A percentile compares a stretch with the other conserved stretches of the same genome.
Conservation (phyloP, 2,329 filamentous ascomycete genomes). For the Sclerotinia subarctica region DNA sequence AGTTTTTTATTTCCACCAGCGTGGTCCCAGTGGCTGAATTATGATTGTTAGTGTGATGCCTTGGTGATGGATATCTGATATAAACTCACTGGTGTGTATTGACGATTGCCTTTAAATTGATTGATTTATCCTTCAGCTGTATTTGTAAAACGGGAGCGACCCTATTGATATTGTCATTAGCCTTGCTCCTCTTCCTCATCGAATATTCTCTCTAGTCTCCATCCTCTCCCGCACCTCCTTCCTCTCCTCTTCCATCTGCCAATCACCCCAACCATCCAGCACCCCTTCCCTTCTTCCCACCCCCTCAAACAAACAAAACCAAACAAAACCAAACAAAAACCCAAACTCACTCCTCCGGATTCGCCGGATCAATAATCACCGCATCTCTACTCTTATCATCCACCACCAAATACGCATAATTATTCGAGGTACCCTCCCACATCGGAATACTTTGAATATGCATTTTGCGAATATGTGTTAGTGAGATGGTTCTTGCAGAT, state of each 20-base stretch:
- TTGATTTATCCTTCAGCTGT: constrained; percentile 64
- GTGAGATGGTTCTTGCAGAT: constrained; percentile 23
- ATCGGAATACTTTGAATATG: constrained; percentile 86
- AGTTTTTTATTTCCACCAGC: constrained; percentile 86
- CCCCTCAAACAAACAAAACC: background rate
- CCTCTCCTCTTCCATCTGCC: background rate
- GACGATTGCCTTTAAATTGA: constrained; percentile 84
- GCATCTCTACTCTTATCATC: constrained; percentile 77
- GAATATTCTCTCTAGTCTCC: background rate
- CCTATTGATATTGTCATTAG: constrained; percentile 39
- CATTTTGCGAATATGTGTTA: constrained; percentile 48
- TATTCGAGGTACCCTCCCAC: constrained; percentile 78
- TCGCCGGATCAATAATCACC: constrained; percentile 75
- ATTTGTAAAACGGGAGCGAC: constrained; percentile 67
- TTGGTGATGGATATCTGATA: background rate
- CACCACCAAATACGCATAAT: constrained; percentile 80
- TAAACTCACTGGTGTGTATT: constrained; percentile 89
- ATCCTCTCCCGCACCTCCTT: background rate
- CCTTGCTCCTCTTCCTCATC: background rate
- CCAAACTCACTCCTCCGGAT: constrained; percentile 66
- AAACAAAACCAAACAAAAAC: background rate
- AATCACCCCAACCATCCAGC: constrained; percentile 8
- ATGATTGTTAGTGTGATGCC: constrained; percentile 19
- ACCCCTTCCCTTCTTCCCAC: constrained; percentile 20
- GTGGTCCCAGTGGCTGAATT: constrained; percentile 83